A percentile compares a stretch with the other conserved stretches of the same genome.
Conservation (phyloP, 495 filamentous ascomycete species). For the Podospora fimiseda region DNA sequence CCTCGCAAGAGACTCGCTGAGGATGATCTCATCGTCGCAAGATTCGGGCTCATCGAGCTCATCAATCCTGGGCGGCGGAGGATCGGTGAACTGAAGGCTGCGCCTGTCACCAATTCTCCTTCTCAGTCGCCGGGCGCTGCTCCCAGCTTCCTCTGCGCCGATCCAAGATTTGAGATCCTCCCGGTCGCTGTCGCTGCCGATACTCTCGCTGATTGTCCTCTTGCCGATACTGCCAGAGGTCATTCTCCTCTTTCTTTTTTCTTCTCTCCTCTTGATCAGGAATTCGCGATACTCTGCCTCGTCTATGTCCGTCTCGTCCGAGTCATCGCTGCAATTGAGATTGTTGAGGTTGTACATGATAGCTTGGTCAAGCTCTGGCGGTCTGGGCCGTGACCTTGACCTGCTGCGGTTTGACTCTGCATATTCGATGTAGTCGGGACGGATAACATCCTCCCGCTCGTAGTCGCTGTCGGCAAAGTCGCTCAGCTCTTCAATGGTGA, state of each 20-base stretch:
- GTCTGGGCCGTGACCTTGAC: slow-evolving; percentile 27
- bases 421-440: slow-evolving; percentile 40
- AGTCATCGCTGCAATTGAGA: slow-evolving; percentile 38
- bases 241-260: slow-evolving; percentile 40
- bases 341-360: slow-evolving; percentile 36
- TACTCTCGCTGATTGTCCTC: slow-evolving; percentile 46
- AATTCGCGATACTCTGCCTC: slow-evolving; percentile 33
- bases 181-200: slow-evolving; percentile 46
- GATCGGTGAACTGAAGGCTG: slow-evolving; percentile 45
- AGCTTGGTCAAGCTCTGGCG: slow-evolving; percentile 32
- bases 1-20: slow-evolving; percentile 36
- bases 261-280: slow-evolving; percentile 29
- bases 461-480: slow-evolving; percentile 36
- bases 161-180: slow-evolving; percentile 44
- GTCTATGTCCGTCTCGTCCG: slow-evolving; percentile 36
- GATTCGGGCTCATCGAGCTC: slow-evolving; percentile 47
- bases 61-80: slow-evolving; percentile 43
- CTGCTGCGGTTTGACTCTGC: slow-evolving; percentile 40
- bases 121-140: slow-evolving; percentile 41
- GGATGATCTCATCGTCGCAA: slow-evolving; percentile 42
- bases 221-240: slow-evolving; percentile 49
- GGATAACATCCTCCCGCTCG: slow-evolving; percentile 33
- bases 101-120: slow-evolving; percentile 41
- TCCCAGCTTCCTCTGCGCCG: slow-evolving; percentile 35
- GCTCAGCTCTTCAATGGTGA: slow-evolving; percentile 42